phyloP scores from a whole-genome alignment of 2,329 filamentous ascomycete species.

The Dothideomycetes sp. region DNA sequence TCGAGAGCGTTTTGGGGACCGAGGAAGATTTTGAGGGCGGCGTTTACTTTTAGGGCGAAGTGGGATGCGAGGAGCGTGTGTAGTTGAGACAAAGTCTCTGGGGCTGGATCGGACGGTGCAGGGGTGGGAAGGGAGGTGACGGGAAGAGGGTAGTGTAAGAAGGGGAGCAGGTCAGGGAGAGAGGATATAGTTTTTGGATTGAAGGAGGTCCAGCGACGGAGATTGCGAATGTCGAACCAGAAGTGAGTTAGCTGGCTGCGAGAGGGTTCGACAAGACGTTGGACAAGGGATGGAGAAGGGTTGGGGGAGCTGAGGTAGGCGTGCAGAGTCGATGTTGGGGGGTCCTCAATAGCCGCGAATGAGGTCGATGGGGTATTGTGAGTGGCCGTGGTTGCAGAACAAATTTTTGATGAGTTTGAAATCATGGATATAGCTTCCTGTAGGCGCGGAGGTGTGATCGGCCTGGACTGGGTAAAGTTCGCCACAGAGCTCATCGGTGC shows the following conservation, averaged over 20 bases:
- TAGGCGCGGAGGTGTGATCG: constrained; percentile 17
- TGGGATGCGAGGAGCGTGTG: constrained; percentile 64
- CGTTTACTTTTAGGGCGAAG: constrained; percentile 80
- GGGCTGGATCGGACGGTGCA: constrained; percentile 42
- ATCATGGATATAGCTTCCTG: too few relatives aligned
- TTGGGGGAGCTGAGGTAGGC: constrained; percentile 70
- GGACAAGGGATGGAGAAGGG: constrained; percentile 71
- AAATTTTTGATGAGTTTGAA: too few relatives aligned
- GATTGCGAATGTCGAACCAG: constrained; percentile 91
- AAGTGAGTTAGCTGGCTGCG: constrained; percentile 69
- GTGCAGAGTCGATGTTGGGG: constrained; percentile 56
- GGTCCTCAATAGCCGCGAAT: too few relatives aligned
- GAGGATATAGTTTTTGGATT: constrained; percentile 58
- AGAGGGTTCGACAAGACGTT: constrained; percentile 58
- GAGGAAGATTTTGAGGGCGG: constrained; percentile 67
- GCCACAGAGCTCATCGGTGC: constrained; percentile 21
- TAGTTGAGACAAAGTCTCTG: constrained; percentile 64
- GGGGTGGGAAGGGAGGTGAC: constrained; percentile 54
- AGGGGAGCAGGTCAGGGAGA: constrained; percentile 59
- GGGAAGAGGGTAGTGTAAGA: constrained; percentile 50
- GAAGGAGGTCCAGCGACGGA: constrained; percentile 76
- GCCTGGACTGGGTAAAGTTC: not conserved
- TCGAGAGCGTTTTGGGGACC: constrained; percentile 52
- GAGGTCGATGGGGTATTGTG: too few relatives aligned
- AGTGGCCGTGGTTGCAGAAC: too few relatives aligned